Evolutionary conservation across 2,329 filamentous ascomycete genomes (phyloP).

Genomic region (Epicoccum nigrum): DNA sequence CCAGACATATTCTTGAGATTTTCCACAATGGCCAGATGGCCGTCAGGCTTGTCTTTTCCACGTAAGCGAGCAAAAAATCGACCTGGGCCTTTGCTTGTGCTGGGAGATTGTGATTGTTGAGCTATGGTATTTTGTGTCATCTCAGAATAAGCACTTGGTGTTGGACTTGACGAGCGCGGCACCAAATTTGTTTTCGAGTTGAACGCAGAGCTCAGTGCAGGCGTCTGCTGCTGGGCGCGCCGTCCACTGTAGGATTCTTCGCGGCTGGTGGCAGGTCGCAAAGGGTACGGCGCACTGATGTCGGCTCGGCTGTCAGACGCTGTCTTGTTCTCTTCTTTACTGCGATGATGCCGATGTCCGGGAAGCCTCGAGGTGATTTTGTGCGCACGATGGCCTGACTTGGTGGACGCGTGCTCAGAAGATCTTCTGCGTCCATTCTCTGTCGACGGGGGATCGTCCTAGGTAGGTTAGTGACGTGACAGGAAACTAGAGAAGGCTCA

Average conservation of each 20-base stretch:
- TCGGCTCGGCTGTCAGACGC: conserved; percentile 38
- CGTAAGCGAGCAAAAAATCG: conserved; percentile 62
- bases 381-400: conserved; percentile 64
- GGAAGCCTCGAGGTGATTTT: conserved; percentile 65
- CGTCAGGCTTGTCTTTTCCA: conserved; percentile 56
- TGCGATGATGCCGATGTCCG: conserved; percentile 67
- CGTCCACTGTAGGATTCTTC: conserved; percentile 68
- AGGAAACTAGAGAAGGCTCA: background rate
- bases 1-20: conserved; percentile 47
- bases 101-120: conserved; percentile 65
- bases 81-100: conserved; percentile 55
- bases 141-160: conserved; percentile 73
- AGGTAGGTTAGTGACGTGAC: conserved; percentile 22
- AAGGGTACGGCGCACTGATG: conserved; percentile 56
- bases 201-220: conserved; percentile 55
- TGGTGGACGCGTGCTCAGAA: conserved; percentile 44
- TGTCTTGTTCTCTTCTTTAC: conserved; percentile 62
- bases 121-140: conserved; percentile 54
- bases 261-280: conserved; percentile 75
- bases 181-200: conserved; percentile 57
- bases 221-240: conserved; percentile 54
- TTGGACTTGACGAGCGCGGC: conserved; percentile 78
- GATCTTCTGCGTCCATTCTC: conserved; percentile 44
- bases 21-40: conserved; percentile 46
- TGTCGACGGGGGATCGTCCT: conserved; percentile 39